phyloP scores from a whole-genome alignment of 106 monocot genomes.

The Vanilla planifolia region DNA sequence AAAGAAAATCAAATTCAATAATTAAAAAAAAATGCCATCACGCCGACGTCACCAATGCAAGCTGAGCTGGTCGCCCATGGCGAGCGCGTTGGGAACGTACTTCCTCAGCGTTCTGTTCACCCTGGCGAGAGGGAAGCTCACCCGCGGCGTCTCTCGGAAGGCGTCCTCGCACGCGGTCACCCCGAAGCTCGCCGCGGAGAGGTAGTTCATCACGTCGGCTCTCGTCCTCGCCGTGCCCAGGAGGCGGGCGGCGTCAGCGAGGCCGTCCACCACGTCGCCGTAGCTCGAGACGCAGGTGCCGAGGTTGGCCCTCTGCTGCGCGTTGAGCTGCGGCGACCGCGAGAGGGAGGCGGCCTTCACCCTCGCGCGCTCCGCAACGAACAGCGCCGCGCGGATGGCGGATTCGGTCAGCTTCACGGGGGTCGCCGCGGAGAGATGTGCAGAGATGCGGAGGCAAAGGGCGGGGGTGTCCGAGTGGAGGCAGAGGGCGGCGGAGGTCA shows the following conservation, averaged over 20 bases:
- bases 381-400: neutral
- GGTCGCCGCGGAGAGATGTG: neutral
- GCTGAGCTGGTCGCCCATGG: conserved; percentile 11
- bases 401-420: neutral
- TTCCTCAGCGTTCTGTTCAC: conserved; percentile 5
- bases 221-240: neutral
- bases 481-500: neutral
- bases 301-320: neutral
- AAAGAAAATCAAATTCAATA: too few species aligned
- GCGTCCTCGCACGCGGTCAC: conserved; percentile 7
- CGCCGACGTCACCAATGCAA: conserved; percentile 4
- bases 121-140: neutral
- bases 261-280: conserved; percentile 6
- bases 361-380: neutral
- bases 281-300: neutral
- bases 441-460: conserved; percentile 2
- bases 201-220: conserved; percentile 7
- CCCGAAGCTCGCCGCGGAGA: conserved; percentile 10
- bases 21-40: too few species aligned
- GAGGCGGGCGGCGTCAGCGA: neutral
- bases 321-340: neutral
- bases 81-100: conserved; percentile 5
- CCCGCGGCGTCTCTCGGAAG: neutral
- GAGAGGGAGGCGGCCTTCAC: neutral
- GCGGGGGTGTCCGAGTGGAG: conserved; percentile 5